phyloP scores from a whole-genome alignment of 352 stramenopile genomes.

The Phytophthora citricola region DNA sequence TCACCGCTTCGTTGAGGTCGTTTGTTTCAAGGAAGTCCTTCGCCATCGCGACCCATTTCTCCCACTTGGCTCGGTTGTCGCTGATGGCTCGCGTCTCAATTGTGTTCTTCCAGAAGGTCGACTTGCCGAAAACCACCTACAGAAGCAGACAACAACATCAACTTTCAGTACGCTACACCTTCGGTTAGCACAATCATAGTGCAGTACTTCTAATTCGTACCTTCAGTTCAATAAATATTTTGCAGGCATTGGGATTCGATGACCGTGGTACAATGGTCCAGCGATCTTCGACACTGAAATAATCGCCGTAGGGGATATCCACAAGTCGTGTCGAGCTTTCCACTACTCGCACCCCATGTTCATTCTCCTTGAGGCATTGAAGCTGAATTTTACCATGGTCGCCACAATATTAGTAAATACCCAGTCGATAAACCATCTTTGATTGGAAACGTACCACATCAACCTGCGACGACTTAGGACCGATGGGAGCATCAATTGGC shows the following conservation, averaged over 20 bases:
- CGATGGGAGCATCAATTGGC: slow-evolving; percentile 81
- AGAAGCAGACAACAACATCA: not conserved
- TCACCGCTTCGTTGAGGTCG: slow-evolving; percentile 11
- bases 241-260: slow-evolving; percentile 52
- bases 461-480: slow-evolving; percentile 83
- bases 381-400: slow-evolving; percentile 34
- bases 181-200: not conserved
- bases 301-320: slow-evolving; percentile 89
- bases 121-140: slow-evolving; percentile 82
- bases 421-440: not conserved
- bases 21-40: slow-evolving; percentile 52
- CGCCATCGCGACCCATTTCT: slow-evolving; percentile 71
- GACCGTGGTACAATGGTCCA: slow-evolving; percentile 72
- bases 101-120: slow-evolving; percentile 84
- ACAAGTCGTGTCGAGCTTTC: slow-evolving; percentile 82
- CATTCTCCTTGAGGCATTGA: slow-evolving; percentile 64
- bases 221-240: slow-evolving; percentile 82
- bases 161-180: slow-evolving; percentile 3
- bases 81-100: slow-evolving; percentile 78
- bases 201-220: slow-evolving; percentile 22
- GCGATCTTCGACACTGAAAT: slow-evolving; percentile 87
- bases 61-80: slow-evolving; percentile 80
- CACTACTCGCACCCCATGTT: slow-evolving; percentile 53
- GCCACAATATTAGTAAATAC: slow-evolving; percentile 13
- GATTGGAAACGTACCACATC: slow-evolving; percentile 54